Base-by-base conservation (phyloP, 1,139 yeast species). In the Chernovozyma aurita region DNA sequence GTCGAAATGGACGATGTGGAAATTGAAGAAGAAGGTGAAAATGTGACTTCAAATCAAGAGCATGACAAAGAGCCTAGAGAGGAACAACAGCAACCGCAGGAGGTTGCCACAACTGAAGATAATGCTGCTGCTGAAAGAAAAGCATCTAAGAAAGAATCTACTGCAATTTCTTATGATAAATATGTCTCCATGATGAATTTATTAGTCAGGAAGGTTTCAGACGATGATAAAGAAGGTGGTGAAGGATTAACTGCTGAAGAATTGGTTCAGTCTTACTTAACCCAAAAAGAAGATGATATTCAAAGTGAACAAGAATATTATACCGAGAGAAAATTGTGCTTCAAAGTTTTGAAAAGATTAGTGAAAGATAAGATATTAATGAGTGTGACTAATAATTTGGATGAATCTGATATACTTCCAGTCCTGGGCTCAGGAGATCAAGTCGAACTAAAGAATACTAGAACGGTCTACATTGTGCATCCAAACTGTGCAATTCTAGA, bases 1-100 rank as follows among this genome's bases (percentile, higher is more conserved):
- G 97, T 92, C 32, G 97, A 92, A 55, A 85, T 85, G 62, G 98
- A 92, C 49, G 98, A 92, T 57, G 75, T 94, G 30, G 95, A 86
- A 42, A 71, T 92, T 36, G 95, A 81, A 11, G 94, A 78, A 13
- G 88, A 76, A 15, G 58, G 42, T 13, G 60, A 52, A 16, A 53
- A 43, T 11, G 49, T 38, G 16, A 42, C 47, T 13, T 50, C 43
- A n/a, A 41, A 34, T 11, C 44, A 36, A 4, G 33, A 32, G 33
- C 32, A 36, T 24, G 36, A 34, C 22, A 36, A 35, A 29, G n/a
- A n/a, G n/a, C n/a, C n/a, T n/a, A 8, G 9, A 11, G 47, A 39
- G 25, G 46, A 44, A 28, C 22, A 9, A 37, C 36, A 4, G 31
- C 38, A 14, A 26, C 32, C 7, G 8, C 27, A 18, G 18, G 20